Percentiles rank a stretch among this genome's conserved stretches.
These are phyloP conservation scores for Plicaturopsis crispa DNA, from an alignment of 768 basidiomycete species.

Conservation along the genomic window DNA sequence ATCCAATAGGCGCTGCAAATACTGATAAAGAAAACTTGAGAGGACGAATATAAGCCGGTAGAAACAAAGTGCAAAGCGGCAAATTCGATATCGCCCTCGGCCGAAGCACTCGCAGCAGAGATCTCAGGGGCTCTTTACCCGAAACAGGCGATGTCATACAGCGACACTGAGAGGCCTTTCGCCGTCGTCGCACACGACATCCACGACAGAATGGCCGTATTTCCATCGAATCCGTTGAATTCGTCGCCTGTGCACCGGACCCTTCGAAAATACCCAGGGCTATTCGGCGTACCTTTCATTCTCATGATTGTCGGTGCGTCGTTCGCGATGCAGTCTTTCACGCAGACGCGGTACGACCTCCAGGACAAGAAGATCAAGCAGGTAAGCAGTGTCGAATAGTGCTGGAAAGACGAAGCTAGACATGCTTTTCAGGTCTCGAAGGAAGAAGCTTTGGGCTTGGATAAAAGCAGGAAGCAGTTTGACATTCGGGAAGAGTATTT, in stretches of 20 bases:
- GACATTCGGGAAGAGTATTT: constrained; percentile 96
- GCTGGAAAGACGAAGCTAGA: too few relatives aligned
- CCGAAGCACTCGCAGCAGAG: too few relatives aligned
- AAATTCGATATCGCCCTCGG: too few relatives aligned
- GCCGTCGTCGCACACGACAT: too few relatives aligned
- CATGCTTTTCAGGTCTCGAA: constrained; percentile 52
- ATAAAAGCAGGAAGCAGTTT: constrained; percentile 67
- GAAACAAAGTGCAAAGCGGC: too few relatives aligned
- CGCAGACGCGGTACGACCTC: constrained; percentile 86
- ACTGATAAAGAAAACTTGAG: too few relatives aligned
- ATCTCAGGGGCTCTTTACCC: too few relatives aligned
- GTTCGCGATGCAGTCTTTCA: constrained; percentile 75
- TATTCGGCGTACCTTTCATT: constrained; percentile 87
- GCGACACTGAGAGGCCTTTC: too few relatives aligned
- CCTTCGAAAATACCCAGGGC: constrained; percentile 52
- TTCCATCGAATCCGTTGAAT: constrained; percentile 41
- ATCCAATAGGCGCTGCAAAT: too few relatives aligned
- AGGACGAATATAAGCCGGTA: too few relatives aligned
- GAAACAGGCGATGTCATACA: too few relatives aligned
- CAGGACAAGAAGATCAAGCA: constrained; percentile 74
- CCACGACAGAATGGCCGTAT: constrained; percentile 38
- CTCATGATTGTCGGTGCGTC: constrained; percentile 80
- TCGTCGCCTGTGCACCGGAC: constrained; percentile 29
- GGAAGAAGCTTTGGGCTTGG: constrained; percentile 71
- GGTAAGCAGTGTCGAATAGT: constrained; percentile 26